Percentiles rank a stretch among this genome's conserved stretches.
These are phyloP conservation scores for Primulina eburnea DNA, from an alignment of 257 asterid species.

Conservation along the genomic window DNA sequence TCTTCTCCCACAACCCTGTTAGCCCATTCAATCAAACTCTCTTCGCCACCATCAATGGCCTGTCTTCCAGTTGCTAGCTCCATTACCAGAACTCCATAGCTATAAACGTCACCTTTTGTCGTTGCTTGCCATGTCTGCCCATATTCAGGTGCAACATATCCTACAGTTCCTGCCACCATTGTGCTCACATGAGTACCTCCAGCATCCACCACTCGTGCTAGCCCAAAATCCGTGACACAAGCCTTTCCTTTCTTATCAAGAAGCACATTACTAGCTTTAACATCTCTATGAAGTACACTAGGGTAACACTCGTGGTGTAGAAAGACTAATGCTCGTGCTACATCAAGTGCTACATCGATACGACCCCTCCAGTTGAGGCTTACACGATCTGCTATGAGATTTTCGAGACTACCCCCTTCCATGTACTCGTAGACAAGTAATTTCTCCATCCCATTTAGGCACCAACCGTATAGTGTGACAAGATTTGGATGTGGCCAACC, in stretches of 20 bases:
- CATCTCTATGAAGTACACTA: conserved; percentile 79
- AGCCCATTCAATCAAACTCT: conserved; percentile 87
- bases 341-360: conserved; percentile 63
- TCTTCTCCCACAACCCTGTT: conserved; percentile 73
- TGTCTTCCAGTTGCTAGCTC: conserved; percentile 90
- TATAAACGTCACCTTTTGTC: conserved; percentile 89
- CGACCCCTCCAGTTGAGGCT: conserved; percentile 60
- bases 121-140: conserved; percentile 94
- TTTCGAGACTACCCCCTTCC: conserved; percentile 88
- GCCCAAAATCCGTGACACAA: conserved; percentile 88
- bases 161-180: conserved; percentile 91
- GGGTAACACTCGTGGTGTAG: conserved; percentile 91
- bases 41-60: conserved; percentile 92
- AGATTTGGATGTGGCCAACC: conserved; percentile 98
- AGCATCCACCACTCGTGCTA: conserved; percentile 67
- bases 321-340: conserved; percentile 71
- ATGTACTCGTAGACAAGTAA: conserved; percentile 80
- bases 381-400: conserved; percentile 45
- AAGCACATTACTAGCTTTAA: conserved; percentile 88
- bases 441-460: conserved; percentile 77
- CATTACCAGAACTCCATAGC: conserved; percentile 85
- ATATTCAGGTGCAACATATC: conserved; percentile 94
- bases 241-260: conserved; percentile 77
- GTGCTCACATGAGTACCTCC: conserved; percentile 87
- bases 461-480: conserved; percentile 89